These are phyloP conservation scores for Tylopilus felleus DNA, from an alignment of 768 basidiomycete genomes.

Conservation along the genomic window DNA sequence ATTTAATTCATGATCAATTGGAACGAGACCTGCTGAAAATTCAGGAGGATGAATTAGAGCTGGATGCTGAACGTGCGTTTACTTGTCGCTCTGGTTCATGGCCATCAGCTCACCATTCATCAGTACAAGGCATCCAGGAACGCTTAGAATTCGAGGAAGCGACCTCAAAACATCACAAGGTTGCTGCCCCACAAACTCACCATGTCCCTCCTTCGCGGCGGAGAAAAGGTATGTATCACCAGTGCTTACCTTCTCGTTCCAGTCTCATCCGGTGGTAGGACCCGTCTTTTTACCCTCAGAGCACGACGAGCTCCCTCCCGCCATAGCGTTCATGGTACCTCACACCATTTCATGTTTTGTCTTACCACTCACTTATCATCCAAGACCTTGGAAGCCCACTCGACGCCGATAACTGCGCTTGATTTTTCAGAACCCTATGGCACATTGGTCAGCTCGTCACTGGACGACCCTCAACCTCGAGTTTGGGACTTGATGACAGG, in stretches of 20 bases:
- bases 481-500: slow-evolving; percentile 95
- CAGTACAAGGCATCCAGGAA: slow-evolving; percentile 90
- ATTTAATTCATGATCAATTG: slow-evolving; percentile 73
- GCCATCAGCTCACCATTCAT: slow-evolving; percentile 3
- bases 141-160: slow-evolving; percentile 69
- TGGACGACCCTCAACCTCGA: slow-evolving; percentile 80
- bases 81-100: not conserved
- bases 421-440: slow-evolving; percentile 98
- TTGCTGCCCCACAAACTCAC: slow-evolving; percentile 4
- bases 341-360: not conserved
- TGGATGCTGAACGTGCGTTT: slow-evolving; percentile 90
- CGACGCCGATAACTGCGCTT: slow-evolving; percentile 78
- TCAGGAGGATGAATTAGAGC: slow-evolving; percentile 92
- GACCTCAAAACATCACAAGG: slow-evolving; percentile 27
- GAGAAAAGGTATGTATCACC: slow-evolving; percentile 26
- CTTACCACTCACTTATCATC: slow-evolving; percentile 10
- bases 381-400: slow-evolving; percentile 80
- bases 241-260: not conserved
- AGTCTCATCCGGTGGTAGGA: slow-evolving; percentile 42
- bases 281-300: slow-evolving; percentile 97
- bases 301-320: slow-evolving; percentile 91
- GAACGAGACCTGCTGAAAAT: slow-evolving; percentile 80
- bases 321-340: slow-evolving; percentile 93
- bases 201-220: slow-evolving; percentile 30
- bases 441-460: slow-evolving; percentile 82